These are phyloP conservation scores for Pelomyxa schiedti DNA, from an alignment of 78 protist genomes.

Conservation along the genomic window DNA sequence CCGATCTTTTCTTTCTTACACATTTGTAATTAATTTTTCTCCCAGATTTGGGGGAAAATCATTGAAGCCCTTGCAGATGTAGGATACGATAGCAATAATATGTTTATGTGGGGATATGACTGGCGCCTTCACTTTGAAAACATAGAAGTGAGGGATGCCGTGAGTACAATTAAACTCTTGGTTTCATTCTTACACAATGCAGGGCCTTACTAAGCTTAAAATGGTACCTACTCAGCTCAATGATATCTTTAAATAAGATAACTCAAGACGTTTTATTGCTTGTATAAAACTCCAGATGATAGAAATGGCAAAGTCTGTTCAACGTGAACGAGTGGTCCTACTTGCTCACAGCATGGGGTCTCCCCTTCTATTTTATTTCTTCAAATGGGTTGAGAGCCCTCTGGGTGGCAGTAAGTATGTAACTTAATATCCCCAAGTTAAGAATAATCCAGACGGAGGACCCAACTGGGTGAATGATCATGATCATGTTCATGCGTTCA, in stretches of 20 bases:
- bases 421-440: too few relatives aligned
- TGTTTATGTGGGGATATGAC: constrained; percentile 6
- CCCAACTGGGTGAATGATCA: constrained; percentile 15
- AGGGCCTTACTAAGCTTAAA: too few relatives aligned
- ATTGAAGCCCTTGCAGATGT: constrained; percentile 18
- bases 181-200: too few relatives aligned
- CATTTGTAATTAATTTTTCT: too few relatives aligned
- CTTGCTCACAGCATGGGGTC: constrained; percentile 31
- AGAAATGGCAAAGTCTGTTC: neutral
- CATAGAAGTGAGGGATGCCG: constrained; percentile 14
- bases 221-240: too few relatives aligned
- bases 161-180: too few relatives aligned
- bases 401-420: neutral
- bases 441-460: too few relatives aligned
- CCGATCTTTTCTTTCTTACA: too few relatives aligned
- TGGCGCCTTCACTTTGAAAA: constrained; percentile 10
- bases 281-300: neutral
- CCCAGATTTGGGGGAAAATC: constrained; percentile 18
- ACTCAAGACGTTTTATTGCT: too few relatives aligned
- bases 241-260: too few relatives aligned
- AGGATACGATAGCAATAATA: constrained; percentile 15
- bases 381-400: constrained; percentile 2
- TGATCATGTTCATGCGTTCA: neutral
- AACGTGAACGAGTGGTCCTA: constrained; percentile 1
- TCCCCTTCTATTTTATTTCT: constrained; percentile 1